phyloP scores from a whole-genome alignment of 306 rosid genomes.

The Ormosia semicastrata region DNA sequence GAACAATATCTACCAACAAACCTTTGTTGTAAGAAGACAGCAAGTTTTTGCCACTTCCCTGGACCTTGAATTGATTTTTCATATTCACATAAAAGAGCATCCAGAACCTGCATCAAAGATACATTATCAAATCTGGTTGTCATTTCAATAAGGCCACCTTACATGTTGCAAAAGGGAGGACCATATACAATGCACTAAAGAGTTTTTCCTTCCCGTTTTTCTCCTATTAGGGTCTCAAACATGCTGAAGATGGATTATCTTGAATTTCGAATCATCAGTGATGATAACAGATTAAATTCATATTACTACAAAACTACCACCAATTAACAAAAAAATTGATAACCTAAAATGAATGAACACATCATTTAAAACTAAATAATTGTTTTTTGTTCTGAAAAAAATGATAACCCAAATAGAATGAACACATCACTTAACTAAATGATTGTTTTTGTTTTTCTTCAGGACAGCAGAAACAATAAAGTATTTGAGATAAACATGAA shows the following conservation, averaged over 20 bases:
- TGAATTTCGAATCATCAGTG: neutral
- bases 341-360: neutral
- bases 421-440: neutral
- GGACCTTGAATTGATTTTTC: slow-evolving; percentile 70
- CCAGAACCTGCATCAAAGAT: slow-evolving; percentile 60
- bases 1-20: slow-evolving; percentile 25
- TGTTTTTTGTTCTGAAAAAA: neutral
- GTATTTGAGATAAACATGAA: neutral
- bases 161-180: neutral
- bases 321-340: neutral
- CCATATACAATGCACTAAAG: neutral
- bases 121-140: slow-evolving; percentile 11
- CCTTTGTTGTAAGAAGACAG: slow-evolving; percentile 68
- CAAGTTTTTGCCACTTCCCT: slow-evolving; percentile 76
- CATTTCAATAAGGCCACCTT: neutral
- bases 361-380: neutral
- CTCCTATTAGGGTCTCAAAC: neutral
- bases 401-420: neutral
- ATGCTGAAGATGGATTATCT: neutral
- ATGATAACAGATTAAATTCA: neutral
- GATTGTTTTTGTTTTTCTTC: neutral
- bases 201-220: neutral
- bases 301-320: neutral
- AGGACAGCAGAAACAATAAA: neutral
- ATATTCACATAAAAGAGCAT: slow-evolving; percentile 67